Evolutionary conservation across 1,284 basidiomycete genomes (phyloP), one percentile per base, ranked within the genome.

Genomic region (Leccinum pachyderme): DNA sequence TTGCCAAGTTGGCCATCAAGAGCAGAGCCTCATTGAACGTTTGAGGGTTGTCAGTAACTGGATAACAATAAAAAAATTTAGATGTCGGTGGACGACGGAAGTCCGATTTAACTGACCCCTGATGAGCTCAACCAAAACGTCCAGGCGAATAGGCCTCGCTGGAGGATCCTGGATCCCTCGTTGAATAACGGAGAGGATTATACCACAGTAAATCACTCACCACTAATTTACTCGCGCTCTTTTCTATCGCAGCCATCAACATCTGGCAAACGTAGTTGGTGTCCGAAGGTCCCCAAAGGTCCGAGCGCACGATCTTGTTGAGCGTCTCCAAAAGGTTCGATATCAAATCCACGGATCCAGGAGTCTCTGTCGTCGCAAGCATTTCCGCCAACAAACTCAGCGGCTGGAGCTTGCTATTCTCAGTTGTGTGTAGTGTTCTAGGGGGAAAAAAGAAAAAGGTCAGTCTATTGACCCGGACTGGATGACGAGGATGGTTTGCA

Each of bases 21-120:
- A 98, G 77, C 3, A 99, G 77, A 0, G 95, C 93, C 68, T 96
- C 91, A 63, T 98, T 88, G 74, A 95, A 95, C 0, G 93, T 96
- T 68, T 98, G 93, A 2, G 95, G 95, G 68, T 97, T 98, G 53
- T 86, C 83, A 3, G 93, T 90, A 12, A 86, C 93, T 93, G 43
- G 18, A 18, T 2, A 56, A 48, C 18, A 18, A 18, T 18, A 37
- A 39, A 7, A 41, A 22, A 35, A 25, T 11, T 59, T 53, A 55
- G 56, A 43, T 37, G 2, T 18, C 31, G 24, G 35, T 37, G 15
- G 6, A 54, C 49, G 51, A 49, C 27, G 35, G 51, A 33, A 18
- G 13, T 48, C 11, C n/a, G 31, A 33, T 52, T 50, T 43, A 9
- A 68, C 81, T 47, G 63, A 93, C 91, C 81, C 67, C 93, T 79